Percentiles rank a stretch among this genome's conserved stretches.
Evolutionary conservation across 192 early-diverging fungal genomes (phyloP).

Genomic region (Pecoramyces ruminantium): DNA sequence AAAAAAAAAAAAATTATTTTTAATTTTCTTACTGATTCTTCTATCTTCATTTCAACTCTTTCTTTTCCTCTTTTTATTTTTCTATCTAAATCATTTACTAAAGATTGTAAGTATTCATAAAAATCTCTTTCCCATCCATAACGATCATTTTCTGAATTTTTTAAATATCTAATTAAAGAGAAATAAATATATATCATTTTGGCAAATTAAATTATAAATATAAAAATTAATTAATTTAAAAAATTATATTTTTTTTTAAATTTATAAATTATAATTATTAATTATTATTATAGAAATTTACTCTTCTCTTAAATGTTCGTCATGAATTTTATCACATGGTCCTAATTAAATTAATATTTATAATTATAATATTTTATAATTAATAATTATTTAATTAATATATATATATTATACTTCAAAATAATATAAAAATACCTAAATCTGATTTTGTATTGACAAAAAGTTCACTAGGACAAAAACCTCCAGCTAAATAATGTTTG

Average conservation of each 20-base stretch:
- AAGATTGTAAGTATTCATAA: conserved; percentile 37
- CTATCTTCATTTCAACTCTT: conserved; percentile 42
- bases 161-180: conserved; percentile 47
- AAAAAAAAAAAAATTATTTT: too few relatives aligned
- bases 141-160: conserved; percentile 39
- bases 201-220: too few relatives aligned
- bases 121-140: conserved; percentile 63
- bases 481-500: conserved; percentile 58
- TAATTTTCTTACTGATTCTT: conserved; percentile 26
- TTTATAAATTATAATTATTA: too few relatives aligned
- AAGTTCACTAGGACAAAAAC: conserved; percentile 59
- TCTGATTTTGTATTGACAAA: conserved; percentile 80
- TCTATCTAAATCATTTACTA: conserved; percentile 50
- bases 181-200: too few relatives aligned
- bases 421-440: conserved; percentile 24
- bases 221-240: too few relatives aligned
- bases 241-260: too few relatives aligned
- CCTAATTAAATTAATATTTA: conserved; percentile 2
- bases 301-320: conserved; percentile 54
- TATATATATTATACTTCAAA: background rate
- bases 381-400: background rate
- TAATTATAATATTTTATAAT: background rate
- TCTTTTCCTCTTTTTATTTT: conserved; percentile 52
- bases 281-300: conserved; percentile 11
- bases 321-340: conserved; percentile 58